Base-by-base conservation (phyloP, 2,329 filamentous ascomycete species). In the Penicillium verrucosum region DNA sequence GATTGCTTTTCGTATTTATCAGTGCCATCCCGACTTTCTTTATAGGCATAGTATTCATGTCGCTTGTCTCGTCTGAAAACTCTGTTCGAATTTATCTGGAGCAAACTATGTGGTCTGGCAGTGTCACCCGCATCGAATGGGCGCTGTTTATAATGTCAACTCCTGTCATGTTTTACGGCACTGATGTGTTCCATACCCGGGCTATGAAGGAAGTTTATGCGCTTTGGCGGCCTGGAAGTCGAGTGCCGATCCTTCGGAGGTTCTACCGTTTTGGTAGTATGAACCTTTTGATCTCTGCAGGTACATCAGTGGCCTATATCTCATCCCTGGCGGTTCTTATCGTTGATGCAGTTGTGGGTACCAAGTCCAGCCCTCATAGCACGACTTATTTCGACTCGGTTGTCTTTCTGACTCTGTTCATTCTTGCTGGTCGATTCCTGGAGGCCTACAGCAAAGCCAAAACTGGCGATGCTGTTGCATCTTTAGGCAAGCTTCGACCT, bases 231-330 rank as follows among this genome's bases (percentile, higher is more conserved):
- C 85, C 78, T 2, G 84, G 85, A 29, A 96, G 90, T 69, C 84
- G 82, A 37, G 87, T 87, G 1, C 89, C 90, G 0, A 71, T 95
- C 4, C 65, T 89, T 16, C 83, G 88, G 64, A 82, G 92, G 14
- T 92, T 97, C 68, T 91, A 92, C 72, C 86, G 89, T n/a, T 97
- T 97, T 68, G 92, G 92, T 9, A 96, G 92, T 77, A 97, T 97
- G 92, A 96, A 96, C 70, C 88, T 95, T 78, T 82, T 97, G 58
- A 92, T 97, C 75, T 94, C 89, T 8, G 81, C 96, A 2, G 92
- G 92, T 6, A 96, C 92, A 0, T 88, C 85, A 2, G 90, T 97
- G 58, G 92, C 92, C 1, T 96, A 96, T 71, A 78, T 95, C 60
- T 87, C 90, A 0, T 96, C 91, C 0, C 77, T 96, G 25, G 88